phyloP scores from a whole-genome alignment of 495 filamentous ascomycete species.

The Aspergillus campestris region DNA sequence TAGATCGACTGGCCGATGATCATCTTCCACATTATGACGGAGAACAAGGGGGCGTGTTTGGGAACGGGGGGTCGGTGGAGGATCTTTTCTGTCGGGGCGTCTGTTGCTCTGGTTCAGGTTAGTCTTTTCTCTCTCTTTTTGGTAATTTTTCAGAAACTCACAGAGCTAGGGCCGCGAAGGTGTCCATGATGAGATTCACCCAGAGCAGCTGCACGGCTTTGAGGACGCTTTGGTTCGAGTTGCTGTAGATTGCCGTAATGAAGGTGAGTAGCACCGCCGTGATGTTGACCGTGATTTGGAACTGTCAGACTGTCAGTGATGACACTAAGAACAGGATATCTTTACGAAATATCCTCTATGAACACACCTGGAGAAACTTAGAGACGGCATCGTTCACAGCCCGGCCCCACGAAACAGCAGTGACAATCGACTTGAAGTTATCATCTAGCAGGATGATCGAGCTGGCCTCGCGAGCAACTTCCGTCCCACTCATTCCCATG shows the following conservation, averaged over 20 bases:
- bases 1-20: slow-evolving; percentile 80
- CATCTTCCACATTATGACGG: slow-evolving; percentile 93
- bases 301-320: slow-evolving; percentile 19
- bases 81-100: slow-evolving; percentile 70
- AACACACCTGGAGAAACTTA: slow-evolving; percentile 61
- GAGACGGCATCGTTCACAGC: slow-evolving; percentile 86
- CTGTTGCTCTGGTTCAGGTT: slow-evolving; percentile 47
- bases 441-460: slow-evolving; percentile 90
- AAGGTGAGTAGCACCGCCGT: slow-evolving; percentile 80
- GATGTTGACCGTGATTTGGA: slow-evolving; percentile 88
- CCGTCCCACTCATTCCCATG: slow-evolving; percentile 86
- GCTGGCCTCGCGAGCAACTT: slow-evolving; percentile 87
- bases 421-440: slow-evolving; percentile 83
- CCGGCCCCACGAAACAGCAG: slow-evolving; percentile 83
- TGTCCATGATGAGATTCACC: slow-evolving; percentile 95
- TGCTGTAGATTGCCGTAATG: slow-evolving; percentile 64
- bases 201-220: slow-evolving; percentile 83
- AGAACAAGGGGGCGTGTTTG: slow-evolving; percentile 69
- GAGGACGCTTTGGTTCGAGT: slow-evolving; percentile 58
- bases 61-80: slow-evolving; percentile 75
- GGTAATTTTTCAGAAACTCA: no score
- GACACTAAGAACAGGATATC: no score
- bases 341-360: no score
- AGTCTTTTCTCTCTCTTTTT: no score
- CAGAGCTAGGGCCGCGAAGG: slow-evolving; percentile 76